Evolutionary conservation across 441 rosid species (phyloP).

Genomic region (Dalechampia spathulata): DNA sequence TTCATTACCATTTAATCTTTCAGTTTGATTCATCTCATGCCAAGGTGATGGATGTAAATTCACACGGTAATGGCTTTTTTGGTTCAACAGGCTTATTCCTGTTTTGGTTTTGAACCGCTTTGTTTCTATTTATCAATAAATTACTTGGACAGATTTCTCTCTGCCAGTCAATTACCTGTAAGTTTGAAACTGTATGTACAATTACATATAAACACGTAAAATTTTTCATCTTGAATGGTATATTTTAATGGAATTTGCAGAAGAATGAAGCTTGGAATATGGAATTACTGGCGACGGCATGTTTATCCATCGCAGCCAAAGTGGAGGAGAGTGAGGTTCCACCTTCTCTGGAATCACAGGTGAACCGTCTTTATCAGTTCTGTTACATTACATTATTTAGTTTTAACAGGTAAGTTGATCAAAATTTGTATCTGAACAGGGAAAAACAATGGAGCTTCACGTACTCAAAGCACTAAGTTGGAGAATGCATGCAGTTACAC

Average conservation of each 20-base stretch:
- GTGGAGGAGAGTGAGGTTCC: constrained; percentile 70
- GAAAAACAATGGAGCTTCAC: constrained; percentile 67
- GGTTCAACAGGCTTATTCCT: constrained; percentile 48
- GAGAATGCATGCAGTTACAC: constrained; percentile 75
- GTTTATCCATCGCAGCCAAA: constrained; percentile 67
- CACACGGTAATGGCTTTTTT: constrained; percentile 15
- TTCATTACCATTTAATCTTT: not conserved
- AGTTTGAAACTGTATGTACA: constrained; percentile 29
- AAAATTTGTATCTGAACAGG: constrained; percentile 47
- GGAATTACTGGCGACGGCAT: constrained; percentile 64
- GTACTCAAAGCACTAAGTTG: constrained; percentile 53
- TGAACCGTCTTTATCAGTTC: constrained; percentile 1
- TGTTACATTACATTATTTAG: not conserved
- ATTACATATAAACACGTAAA: not conserved
- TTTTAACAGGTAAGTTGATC: constrained; percentile 40
- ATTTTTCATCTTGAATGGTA: too few species aligned
- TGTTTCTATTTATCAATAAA: constrained; percentile 50
- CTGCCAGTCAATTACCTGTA: constrained; percentile 58
- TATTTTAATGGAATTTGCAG: too few species aligned
- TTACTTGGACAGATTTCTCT: constrained; percentile 69
- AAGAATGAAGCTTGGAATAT: constrained; percentile 63
- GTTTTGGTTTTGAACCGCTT: constrained; percentile 63
- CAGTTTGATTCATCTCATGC: too few species aligned
- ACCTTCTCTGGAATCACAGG: constrained; percentile 55
- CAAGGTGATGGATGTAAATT: not conserved